Evolutionary conservation across 352 stramenopile species (phyloP).

Genomic region (Phytophthora pinifolia): DNA sequence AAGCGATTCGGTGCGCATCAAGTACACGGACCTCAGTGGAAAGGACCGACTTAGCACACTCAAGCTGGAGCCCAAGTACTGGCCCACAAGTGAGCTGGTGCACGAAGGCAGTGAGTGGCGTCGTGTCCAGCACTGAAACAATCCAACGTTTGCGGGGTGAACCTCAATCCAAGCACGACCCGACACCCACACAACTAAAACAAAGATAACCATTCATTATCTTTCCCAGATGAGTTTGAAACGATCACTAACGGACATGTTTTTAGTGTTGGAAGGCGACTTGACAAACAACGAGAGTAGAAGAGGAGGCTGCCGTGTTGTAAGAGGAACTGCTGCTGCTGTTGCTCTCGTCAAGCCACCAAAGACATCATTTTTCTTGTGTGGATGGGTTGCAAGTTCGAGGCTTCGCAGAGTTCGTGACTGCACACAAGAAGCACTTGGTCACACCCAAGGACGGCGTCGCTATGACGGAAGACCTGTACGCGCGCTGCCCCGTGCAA

Average conservation of each 20-base stretch:
- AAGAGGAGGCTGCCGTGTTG: too few relatives aligned
- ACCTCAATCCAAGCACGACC: conserved; percentile 1
- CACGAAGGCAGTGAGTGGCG: conserved; percentile 80
- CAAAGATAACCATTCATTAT: background rate
- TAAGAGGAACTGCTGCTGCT: too few relatives aligned
- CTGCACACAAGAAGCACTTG: conserved; percentile 15
- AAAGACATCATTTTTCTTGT: background rate
- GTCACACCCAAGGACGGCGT: background rate
- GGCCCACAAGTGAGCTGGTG: conserved; percentile 86
- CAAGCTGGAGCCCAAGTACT: conserved; percentile 91
- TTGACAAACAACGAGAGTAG: too few relatives aligned
- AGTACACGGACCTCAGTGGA: conserved; percentile 87
- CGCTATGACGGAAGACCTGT: background rate
- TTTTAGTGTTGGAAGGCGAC: too few relatives aligned
- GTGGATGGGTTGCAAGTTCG: conserved; percentile 7
- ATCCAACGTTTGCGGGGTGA: background rate
- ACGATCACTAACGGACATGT: too few relatives aligned
- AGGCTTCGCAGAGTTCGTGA: conserved; percentile 15
- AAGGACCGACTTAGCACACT: conserved; percentile 88
- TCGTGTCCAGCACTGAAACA: conserved; percentile 45
- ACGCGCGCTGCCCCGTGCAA: conserved; percentile 11
- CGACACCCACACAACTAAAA: background rate
- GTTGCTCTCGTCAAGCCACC: background rate
- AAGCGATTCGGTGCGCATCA: conserved; percentile 85
- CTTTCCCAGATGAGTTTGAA: too few relatives aligned